phyloP scores from a whole-genome alignment of 2,329 filamentous ascomycete species.

The Myriosclerotinia curreyana region DNA sequence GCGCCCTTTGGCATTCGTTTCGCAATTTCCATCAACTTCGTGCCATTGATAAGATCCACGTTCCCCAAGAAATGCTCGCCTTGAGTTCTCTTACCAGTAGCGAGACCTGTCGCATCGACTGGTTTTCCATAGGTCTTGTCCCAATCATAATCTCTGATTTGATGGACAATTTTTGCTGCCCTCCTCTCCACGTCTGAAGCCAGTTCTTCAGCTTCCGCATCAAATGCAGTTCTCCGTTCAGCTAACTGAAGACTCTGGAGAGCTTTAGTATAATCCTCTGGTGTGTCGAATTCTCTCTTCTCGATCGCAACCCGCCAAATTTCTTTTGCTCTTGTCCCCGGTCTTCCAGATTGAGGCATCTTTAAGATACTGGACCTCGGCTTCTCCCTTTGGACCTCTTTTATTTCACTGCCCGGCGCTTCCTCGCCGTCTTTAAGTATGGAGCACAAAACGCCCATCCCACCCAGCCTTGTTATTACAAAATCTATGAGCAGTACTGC shows the following conservation, averaged over 20 bases:
- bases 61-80: conserved; percentile 60
- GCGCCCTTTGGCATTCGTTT: conserved; percentile 65
- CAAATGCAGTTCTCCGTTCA: conserved; percentile 36
- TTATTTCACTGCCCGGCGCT: conserved; percentile 29
- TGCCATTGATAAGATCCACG: conserved; percentile 51
- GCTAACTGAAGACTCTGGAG: conserved; percentile 29
- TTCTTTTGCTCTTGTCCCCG: conserved; percentile 24
- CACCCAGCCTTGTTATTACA: conserved; percentile 20
- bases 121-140: conserved; percentile 33
- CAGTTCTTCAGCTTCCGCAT: conserved; percentile 30
- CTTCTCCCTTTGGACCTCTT: conserved; percentile 25
- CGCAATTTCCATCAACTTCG: conserved; percentile 56
- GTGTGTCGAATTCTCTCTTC: conserved; percentile 27
- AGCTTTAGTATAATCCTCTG: conserved; percentile 30
- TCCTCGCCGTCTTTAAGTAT: conserved; percentile 36
- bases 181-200: conserved; percentile 34
- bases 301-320: conserved; percentile 25
- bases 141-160: conserved; percentile 35
- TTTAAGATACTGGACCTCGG: conserved; percentile 32
- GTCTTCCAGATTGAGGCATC: conserved; percentile 30
- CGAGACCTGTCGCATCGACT: conserved; percentile 26
- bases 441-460: conserved; percentile 37
- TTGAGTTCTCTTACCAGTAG: conserved; percentile 29
- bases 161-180: conserved; percentile 35
- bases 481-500: background rate